Evolutionary conservation across 345 rosid genomes (phyloP), one percentile per base, ranked within the genome.

Genomic region (Alliaria petiolata): DNA sequence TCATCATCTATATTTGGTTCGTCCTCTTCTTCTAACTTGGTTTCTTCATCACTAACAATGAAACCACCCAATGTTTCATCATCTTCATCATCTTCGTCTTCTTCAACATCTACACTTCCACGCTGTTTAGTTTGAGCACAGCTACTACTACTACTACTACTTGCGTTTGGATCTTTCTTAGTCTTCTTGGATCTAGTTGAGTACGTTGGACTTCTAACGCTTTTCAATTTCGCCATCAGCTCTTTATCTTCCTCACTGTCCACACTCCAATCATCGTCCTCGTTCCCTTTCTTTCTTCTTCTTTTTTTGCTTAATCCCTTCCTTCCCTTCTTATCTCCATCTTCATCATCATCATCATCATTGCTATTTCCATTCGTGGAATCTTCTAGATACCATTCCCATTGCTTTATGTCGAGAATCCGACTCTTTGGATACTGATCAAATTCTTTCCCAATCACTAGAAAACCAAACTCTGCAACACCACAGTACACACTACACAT

Each of bases 361-460:
- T 77, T 77, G 8, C 81, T 79, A 10, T 73, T 65, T 31, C 74
- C 63, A 34, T 69, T 75, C 13, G 20, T 69, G 10, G 56, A 45
- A 78, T 88, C 96, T 61, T 84, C 87, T 4, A 92, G 62, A 25
- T 88, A 92, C 98, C 96, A 92, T 46, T 88, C 88, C 98, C 96
- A 92, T 31, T 85, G 64, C 74, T 74, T 82, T 4, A 75, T 15
- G 19, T 81, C 69, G 0, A 67, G 34, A 25, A 85, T 77, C 50
- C 76, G 79, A 38, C 78, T 77, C 71, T 83, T 87, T 1, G 87
- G 85, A 35, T 85, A 88, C 36, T 64, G 79, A 72, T 90, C 90
- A 78, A 88, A 90, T 49, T 87, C 95, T 12, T 78, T 86, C 70
- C 93, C 97, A 30, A 85, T 81, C 61, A 85, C 86, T 44, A 92